Conservation (phyloP, 495 filamentous ascomycete species). For the Neurospora sp. region DNA sequence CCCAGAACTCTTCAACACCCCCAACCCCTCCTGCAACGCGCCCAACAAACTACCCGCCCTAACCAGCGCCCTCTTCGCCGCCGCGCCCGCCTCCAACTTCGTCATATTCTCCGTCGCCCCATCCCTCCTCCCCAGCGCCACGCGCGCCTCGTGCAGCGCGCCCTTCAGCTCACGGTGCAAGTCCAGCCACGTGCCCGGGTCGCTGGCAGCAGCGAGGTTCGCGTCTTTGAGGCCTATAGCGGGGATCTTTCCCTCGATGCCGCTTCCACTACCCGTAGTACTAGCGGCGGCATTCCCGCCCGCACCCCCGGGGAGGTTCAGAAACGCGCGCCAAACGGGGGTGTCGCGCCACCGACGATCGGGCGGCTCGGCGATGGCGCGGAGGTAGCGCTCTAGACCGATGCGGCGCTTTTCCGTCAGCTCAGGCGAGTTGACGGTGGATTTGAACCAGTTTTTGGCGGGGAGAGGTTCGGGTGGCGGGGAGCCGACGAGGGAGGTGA, state of each 20-base stretch:
- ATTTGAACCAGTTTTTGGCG: slow-evolving; percentile 74
- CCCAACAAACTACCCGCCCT: slow-evolving; percentile 58
- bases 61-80: slow-evolving; percentile 73
- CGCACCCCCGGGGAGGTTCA: slow-evolving; percentile 56
- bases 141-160: slow-evolving; percentile 70
- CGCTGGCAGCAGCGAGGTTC: slow-evolving; percentile 44
- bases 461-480: slow-evolving; percentile 58
- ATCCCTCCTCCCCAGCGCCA: slow-evolving; percentile 66
- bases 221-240: slow-evolving; percentile 23
- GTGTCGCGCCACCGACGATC: slow-evolving; percentile 83
- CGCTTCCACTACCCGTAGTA: slow-evolving; percentile 22
- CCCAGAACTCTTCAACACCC: slow-evolving; percentile 32
- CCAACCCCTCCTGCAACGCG: slow-evolving; percentile 63
- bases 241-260: slow-evolving; percentile 28
- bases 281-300: slow-evolving; percentile 30
- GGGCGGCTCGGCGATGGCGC: slow-evolving; percentile 61
- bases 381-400: slow-evolving; percentile 73
- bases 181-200: slow-evolving; percentile 82
- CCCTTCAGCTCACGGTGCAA: slow-evolving; percentile 72
- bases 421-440: slow-evolving; percentile 62
- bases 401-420: slow-evolving; percentile 71
- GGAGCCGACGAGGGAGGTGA: slow-evolving; percentile 52
- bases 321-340: slow-evolving; percentile 72
- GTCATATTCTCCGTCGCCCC: slow-evolving; percentile 49
- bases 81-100: slow-evolving; percentile 56